phyloP scores from a whole-genome alignment of 1,139 yeast genomes.

The Candida anutae region DNA sequence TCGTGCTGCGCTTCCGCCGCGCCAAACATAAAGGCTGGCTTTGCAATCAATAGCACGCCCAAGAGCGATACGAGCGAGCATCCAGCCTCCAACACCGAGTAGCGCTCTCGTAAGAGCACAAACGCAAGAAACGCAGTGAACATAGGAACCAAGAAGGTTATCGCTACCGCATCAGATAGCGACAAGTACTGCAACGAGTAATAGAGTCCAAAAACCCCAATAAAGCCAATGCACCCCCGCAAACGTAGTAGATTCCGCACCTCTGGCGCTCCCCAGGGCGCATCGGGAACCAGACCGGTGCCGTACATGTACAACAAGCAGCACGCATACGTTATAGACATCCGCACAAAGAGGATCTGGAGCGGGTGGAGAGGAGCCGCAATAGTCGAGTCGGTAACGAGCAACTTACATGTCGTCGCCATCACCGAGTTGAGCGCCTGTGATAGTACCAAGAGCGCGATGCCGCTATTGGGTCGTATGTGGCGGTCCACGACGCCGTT shows the following conservation, averaged over 20 bases:
- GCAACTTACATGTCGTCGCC: slow-evolving; percentile 66
- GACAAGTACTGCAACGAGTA: slow-evolving; percentile 68
- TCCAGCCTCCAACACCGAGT: slow-evolving; percentile 55
- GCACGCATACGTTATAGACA: slow-evolving; percentile 60
- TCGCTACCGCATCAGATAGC: slow-evolving; percentile 68
- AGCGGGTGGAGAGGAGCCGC: slow-evolving; percentile 61
- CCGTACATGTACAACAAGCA: slow-evolving; percentile 48
- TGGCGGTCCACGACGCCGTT: neutral
- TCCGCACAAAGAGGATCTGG: slow-evolving; percentile 69
- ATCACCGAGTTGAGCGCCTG: slow-evolving; percentile 71
- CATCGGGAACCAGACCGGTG: slow-evolving; percentile 46
- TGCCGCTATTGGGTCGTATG: slow-evolving; percentile 25
- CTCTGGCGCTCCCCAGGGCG: slow-evolving; percentile 64
- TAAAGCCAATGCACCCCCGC: slow-evolving; percentile 72
- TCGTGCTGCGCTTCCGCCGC: slow-evolving; percentile 25
- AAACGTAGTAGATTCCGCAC: slow-evolving; percentile 45
- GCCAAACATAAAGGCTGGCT: slow-evolving; percentile 71
- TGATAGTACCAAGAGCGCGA: slow-evolving; percentile 39
- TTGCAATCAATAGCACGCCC: slow-evolving; percentile 77
- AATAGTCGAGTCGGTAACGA: slow-evolving; percentile 55
- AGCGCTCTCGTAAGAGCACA: slow-evolving; percentile 57
- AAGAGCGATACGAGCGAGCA: slow-evolving; percentile 63
- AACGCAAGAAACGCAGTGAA: slow-evolving; percentile 73
- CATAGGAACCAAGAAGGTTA: slow-evolving; percentile 72
- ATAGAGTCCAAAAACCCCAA: slow-evolving; percentile 73